phyloP scores from a whole-genome alignment of 495 filamentous ascomycete genomes.

The Podospora conica region DNA sequence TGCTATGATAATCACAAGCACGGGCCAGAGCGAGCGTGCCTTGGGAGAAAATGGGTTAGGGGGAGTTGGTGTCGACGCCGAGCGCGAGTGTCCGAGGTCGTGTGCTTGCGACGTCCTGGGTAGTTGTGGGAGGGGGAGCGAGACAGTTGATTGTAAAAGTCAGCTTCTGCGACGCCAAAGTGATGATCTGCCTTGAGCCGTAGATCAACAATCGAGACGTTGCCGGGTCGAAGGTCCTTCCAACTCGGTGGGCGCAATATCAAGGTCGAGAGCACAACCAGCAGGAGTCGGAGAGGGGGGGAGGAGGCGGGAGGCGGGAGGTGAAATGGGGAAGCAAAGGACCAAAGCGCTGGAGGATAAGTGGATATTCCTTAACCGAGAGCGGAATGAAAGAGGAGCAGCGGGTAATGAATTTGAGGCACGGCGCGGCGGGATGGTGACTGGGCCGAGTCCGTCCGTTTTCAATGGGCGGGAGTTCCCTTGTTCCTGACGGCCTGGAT shows the following conservation, averaged over 20 bases:
- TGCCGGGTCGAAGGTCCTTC: not conserved
- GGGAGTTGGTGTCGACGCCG: not conserved
- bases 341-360: constrained; percentile 1
- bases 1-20: constrained; percentile 22
- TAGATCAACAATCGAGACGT: not conserved
- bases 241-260: not conserved
- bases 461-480: constrained; percentile 29
- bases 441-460: constrained; percentile 22
- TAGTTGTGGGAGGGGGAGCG: constrained; percentile 6
- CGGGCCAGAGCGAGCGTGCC: not conserved
- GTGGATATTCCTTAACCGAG: constrained; percentile 9
- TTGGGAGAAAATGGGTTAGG: not conserved
- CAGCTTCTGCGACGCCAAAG: not conserved
- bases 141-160: not conserved
- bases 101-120: not conserved
- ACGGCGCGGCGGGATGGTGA: constrained; percentile 19
- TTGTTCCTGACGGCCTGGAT: constrained; percentile 27
- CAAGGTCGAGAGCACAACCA: not conserved
- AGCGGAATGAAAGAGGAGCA: constrained; percentile 10
- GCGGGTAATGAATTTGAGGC: constrained; percentile 19
- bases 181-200: not conserved
- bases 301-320: constrained; percentile 7
- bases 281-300: not conserved
- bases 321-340: constrained; percentile 12
- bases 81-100: not conserved